Base-by-base conservation (phyloP, 305 asterid genomes). In the Rubia tinctorum region DNA sequence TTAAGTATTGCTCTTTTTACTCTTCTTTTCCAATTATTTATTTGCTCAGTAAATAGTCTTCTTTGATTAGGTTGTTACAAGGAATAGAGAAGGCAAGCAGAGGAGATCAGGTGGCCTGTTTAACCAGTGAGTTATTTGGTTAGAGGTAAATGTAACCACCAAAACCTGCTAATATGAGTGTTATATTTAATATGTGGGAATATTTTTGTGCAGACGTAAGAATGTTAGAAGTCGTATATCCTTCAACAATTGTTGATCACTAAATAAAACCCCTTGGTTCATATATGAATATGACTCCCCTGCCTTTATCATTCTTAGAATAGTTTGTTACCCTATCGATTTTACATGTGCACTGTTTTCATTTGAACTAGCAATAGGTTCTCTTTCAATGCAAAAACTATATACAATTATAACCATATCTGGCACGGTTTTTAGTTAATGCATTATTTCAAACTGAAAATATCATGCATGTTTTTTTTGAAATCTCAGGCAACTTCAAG, bases 401-500 rank as follows among this genome's bases (percentile, higher is more conserved):
- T 27, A 27, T 27, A 2, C 30, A 27, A 27, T 27, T 27, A 27
- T 27, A 27, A 27, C 30, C 30, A 27, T 27, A 27, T 27, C 2
- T 27, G 30, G 30, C 30, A 27, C 30, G 30, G 2, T 27, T 27
- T 27, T 27, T 2, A 27, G 30, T 27, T 27, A 27, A 27, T 27
- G 30, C 30, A 27, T 27, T 27, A 27, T 1, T 27, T 27, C 30
- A 27, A 27, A 27, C 30, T 27, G 30, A 27, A 27, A 27, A 27
- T 27, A 27, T 27, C 30, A 27, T 27, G 30, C 30, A 27, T 27
- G 2, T 27, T 27, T 27, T 27, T 27, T 27, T 27, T 13, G 92
- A 79, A 60, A 80, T 84, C 73, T 90, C 92, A 6, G 91, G 53
- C 53, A 74, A 64, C 72, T 79, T 80, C 68, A 67, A 75, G 18